Evolutionary conservation across 2,329 filamentous ascomycete genomes (phyloP).

Genomic region (Neocucurbitaria cava): DNA sequence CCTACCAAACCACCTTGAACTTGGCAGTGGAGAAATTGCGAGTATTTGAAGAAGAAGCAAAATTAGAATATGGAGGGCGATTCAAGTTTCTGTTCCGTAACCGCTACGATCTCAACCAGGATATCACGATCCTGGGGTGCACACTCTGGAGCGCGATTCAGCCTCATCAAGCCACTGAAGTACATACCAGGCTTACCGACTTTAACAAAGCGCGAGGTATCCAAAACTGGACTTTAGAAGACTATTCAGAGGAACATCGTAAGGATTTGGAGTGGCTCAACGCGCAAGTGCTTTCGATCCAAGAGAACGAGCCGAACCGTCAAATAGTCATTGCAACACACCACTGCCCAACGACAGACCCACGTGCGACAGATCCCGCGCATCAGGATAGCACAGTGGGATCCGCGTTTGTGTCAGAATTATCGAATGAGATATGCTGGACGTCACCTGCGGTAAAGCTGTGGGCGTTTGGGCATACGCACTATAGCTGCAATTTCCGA

Average conservation of each 20-base stretch:
- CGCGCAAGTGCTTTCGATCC: constrained; percentile 28
- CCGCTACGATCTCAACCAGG: constrained; percentile 17
- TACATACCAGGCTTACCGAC: constrained; percentile 21
- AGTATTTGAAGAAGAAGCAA: constrained; percentile 17
- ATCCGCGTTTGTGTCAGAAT: constrained; percentile 52
- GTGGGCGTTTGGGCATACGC: constrained; percentile 61
- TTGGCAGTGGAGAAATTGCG: constrained; percentile 5
- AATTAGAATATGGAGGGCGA: constrained; percentile 5
- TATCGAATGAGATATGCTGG: constrained; percentile 49
- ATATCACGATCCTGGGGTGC: constrained; percentile 27
- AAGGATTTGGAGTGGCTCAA: constrained; percentile 57
- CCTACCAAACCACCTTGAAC: constrained; percentile 11
- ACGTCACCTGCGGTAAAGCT: constrained; percentile 44
- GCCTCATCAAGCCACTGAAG: background rate
- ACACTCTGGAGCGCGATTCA: constrained; percentile 21
- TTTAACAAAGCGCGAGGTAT: constrained; percentile 26
- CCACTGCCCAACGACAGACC: constrained; percentile 50
- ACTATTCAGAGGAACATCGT: constrained; percentile 49
- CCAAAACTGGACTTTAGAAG: constrained; percentile 46
- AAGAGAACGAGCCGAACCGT: constrained; percentile 19
- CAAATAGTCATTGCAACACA: constrained; percentile 54
- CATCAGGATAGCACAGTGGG: constrained; percentile 29
- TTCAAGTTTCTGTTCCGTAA: constrained; percentile 24
- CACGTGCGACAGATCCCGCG: constrained; percentile 43
- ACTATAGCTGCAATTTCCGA: constrained; percentile 55